Base-by-base conservation (phyloP, 441 rosid species). In the Eutrema salsugineum region DNA sequence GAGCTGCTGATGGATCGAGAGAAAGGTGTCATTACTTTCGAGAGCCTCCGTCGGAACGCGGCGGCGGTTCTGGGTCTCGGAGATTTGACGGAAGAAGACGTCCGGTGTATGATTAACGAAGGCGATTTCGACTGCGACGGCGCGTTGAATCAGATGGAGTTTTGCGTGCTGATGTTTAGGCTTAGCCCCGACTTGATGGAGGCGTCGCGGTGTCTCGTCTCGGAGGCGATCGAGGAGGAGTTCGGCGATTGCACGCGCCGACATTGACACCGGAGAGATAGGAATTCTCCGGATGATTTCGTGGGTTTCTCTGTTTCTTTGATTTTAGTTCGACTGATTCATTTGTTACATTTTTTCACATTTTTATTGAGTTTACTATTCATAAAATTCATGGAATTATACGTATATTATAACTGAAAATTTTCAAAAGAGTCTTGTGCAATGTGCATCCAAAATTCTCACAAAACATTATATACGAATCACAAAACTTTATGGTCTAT, bases 121-220 rank as follows among this genome's bases (percentile, higher is more conserved):
- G 92, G 92, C 0, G 90, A 87, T 71, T 71, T 79, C 6, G 90
- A 87, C 55, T 62, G 90, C 1, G 92, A 85, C 39, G 88, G 92
- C 6, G 84, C 69, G 19, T 87, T 87, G 55, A 84, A 68, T 68
- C 87, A 85, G 81, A 85, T 77, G 90, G 93, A 87, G 87, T 87
- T 87, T 56, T 87, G 90, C 69, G 90, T 87, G 6, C 78, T 87
- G 64, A 87, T 87, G 93, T 82, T 87, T 64, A 76, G 90, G 68
- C 78, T 86, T 69, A 87, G 93, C 46, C 93, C 93, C 62, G 87
- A 84, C 27, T 71, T 87, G 76, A 86, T 87, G 90, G 83, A 85
- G 33, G 90, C 84, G 14, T 83, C 88, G 16, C 66, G 68, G 48
- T 76, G 48, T 68, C 66, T 85, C 24, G 68, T 85, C 27, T 77